Conservation (phyloP, 129 eudicot genomes). For the Deinandra increscens region DNA sequence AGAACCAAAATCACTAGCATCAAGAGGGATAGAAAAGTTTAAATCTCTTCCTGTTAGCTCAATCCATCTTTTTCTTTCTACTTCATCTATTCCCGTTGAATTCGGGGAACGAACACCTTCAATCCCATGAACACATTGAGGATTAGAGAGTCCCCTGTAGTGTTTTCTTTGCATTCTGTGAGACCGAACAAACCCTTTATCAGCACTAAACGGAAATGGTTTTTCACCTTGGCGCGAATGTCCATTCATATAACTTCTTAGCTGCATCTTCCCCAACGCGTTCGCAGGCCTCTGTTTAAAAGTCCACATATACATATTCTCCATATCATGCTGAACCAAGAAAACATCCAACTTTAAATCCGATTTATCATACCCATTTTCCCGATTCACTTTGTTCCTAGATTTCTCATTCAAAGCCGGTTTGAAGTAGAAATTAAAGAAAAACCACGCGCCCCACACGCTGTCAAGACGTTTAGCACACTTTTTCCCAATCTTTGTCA, state of each 20-base stretch:
- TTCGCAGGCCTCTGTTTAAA: constrained; percentile 67
- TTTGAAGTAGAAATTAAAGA: constrained; percentile 56
- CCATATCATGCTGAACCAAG: constrained; percentile 80
- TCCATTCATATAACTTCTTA: constrained; percentile 14
- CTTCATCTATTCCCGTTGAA: constrained; percentile 49
- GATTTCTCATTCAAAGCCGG: constrained; percentile 37
- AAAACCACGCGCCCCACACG: constrained; percentile 86
- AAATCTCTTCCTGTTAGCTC: constrained; percentile 68
- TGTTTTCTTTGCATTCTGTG: constrained; percentile 73
- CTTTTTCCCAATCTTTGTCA: constrained; percentile 62
- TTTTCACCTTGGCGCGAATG: constrained; percentile 46
- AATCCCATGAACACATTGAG: constrained; percentile 81
- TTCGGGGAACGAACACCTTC: constrained; percentile 67
- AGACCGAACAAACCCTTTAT: constrained; percentile 65
- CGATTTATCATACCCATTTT: constrained; percentile 54
- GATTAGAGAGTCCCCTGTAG: constrained; percentile 70
- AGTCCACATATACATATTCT: constrained; percentile 78
- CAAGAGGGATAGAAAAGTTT: constrained; percentile 63
- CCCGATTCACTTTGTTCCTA: constrained; percentile 44
- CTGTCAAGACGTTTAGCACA: constrained; percentile 68
- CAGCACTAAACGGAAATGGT: constrained; percentile 63
- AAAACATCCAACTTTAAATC: constrained; percentile 66
- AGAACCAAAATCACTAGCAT: constrained; percentile 64
- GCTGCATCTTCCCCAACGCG: constrained; percentile 26
- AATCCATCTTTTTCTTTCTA: constrained; percentile 66